Conservation (phyloP, 2,329 filamentous ascomycete genomes). For the Claviceps sp. region DNA sequence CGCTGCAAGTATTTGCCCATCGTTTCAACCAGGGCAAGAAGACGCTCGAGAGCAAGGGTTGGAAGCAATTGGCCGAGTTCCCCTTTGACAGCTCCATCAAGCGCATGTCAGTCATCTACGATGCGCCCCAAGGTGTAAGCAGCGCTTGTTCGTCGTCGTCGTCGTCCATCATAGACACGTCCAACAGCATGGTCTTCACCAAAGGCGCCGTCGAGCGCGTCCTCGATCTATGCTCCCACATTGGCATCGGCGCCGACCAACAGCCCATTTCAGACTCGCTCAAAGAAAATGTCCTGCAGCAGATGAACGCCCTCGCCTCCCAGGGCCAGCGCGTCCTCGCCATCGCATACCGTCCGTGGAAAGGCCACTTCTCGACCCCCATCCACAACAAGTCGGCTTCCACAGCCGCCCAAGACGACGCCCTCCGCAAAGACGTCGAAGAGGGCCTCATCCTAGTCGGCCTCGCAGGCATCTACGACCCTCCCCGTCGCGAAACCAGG, state of each 20-base stretch:
- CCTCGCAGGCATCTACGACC: slow-evolving; percentile 78
- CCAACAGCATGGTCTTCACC: slow-evolving; percentile 41
- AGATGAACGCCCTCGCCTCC: slow-evolving; percentile 47
- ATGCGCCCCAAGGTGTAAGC: slow-evolving; percentile 28
- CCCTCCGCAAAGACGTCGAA: slow-evolving; percentile 50
- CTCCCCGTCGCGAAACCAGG: slow-evolving; percentile 69
- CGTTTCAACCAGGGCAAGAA: slow-evolving; percentile 51
- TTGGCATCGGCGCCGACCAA: slow-evolving; percentile 28
- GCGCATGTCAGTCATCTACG: slow-evolving; percentile 67
- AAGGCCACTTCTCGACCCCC: slow-evolving; percentile 30
- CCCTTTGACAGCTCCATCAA: slow-evolving; percentile 71
- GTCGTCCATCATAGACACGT: slow-evolving; percentile 21
- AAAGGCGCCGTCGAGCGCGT: slow-evolving; percentile 51
- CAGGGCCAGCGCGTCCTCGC: slow-evolving; percentile 62
- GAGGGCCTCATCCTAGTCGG: slow-evolving; percentile 59
- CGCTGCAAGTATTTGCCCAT: slow-evolving; percentile 60
- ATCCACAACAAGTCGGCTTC: slow-evolving; percentile 18
- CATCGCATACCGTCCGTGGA: slow-evolving; percentile 49
- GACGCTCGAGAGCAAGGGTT: slow-evolving; percentile 35
- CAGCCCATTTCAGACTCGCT: slow-evolving; percentile 36
- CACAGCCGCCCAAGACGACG: slow-evolving; percentile 25
- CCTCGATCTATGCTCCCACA: slow-evolving; percentile 39
- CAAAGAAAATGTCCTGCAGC: slow-evolving; percentile 35
- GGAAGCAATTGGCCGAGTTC: slow-evolving; percentile 55
- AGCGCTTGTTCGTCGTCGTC: not conserved